These are phyloP conservation scores for Actinomucor elegans DNA, from an alignment of 371 early-diverging fungal species.

Conservation along the genomic window DNA sequence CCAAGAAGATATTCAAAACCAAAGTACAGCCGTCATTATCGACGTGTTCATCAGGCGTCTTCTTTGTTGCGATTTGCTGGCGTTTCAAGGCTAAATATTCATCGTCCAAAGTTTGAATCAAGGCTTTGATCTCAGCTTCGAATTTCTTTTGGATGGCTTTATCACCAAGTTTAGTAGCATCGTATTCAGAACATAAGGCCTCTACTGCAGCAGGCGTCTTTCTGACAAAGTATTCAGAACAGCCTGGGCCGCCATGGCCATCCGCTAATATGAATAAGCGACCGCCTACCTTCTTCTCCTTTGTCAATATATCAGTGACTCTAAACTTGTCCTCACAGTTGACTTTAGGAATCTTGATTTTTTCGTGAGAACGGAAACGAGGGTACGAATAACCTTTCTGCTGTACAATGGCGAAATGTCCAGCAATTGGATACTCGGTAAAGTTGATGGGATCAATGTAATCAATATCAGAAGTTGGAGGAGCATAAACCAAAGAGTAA, in stretches of 20 bases:
- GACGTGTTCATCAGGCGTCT: constrained; percentile 13
- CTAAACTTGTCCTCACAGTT: constrained; percentile 66
- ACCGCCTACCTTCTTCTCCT: constrained; percentile 29
- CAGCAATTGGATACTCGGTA: constrained; percentile 42
- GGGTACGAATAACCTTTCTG: constrained; percentile 68
- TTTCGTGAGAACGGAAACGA: constrained; percentile 56
- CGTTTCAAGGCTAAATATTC: constrained; percentile 59
- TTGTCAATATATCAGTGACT: constrained; percentile 47
- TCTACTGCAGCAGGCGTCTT: constrained; percentile 54
- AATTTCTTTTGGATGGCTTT: constrained; percentile 40
- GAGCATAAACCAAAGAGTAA: constrained; percentile 41
- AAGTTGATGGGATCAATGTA: constrained; percentile 43
- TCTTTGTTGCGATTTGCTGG: constrained; percentile 14
- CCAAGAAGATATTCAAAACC: constrained; percentile 69
- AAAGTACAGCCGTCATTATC: constrained; percentile 86
- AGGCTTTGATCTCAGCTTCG: constrained; percentile 50
- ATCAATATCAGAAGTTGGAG: constrained; percentile 29
- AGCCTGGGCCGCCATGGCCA: constrained; percentile 68
- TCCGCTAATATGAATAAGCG: constrained; percentile 63
- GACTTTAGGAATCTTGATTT: constrained; percentile 56
- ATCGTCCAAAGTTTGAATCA: constrained; percentile 54
- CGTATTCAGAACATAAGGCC: constrained; percentile 47
- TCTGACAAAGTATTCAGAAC: constrained; percentile 61
- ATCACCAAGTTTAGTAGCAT: constrained; percentile 35
- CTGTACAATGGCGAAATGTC: constrained; percentile 60